Evolutionary conservation across 2,329 filamentous ascomycete genomes (phyloP).

Genomic region (Cadophora gregata): DNA sequence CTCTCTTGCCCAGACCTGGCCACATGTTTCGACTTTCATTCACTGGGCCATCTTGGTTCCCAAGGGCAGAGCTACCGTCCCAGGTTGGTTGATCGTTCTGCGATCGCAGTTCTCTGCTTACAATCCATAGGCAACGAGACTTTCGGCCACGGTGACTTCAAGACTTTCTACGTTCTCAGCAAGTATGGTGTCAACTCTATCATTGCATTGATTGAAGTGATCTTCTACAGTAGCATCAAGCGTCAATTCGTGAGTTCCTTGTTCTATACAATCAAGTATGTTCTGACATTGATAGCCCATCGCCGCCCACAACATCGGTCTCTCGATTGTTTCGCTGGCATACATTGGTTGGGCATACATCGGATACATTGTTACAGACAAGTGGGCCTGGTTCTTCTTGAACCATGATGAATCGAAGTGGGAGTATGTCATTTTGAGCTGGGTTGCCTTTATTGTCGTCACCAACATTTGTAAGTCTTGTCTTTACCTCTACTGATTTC

Average conservation of each 20-base stretch:
- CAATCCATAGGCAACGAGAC: slow-evolving; percentile 29
- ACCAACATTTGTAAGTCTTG: slow-evolving; percentile 36
- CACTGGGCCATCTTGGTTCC: slow-evolving; percentile 43
- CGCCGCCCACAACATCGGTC: slow-evolving; percentile 34
- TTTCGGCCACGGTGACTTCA: slow-evolving; percentile 35
- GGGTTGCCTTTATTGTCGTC: slow-evolving; percentile 33
- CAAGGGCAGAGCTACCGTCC: slow-evolving; percentile 32
- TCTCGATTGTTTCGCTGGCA: slow-evolving; percentile 33
- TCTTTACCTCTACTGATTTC: neutral
- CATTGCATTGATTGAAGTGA: slow-evolving; percentile 43
- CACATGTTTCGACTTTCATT: slow-evolving; percentile 41
- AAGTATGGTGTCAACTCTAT: slow-evolving; percentile 39
- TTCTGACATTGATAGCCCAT: slow-evolving; percentile 37
- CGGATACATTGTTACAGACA: slow-evolving; percentile 38
- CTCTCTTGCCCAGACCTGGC: slow-evolving; percentile 40
- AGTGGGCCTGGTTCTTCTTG: slow-evolving; percentile 43
- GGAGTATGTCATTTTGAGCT: slow-evolving; percentile 36
- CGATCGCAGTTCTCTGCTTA: slow-evolving; percentile 21
- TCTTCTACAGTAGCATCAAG: slow-evolving; percentile 44
- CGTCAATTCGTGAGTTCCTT: slow-evolving; percentile 39
- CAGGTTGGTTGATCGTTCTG: slow-evolving; percentile 26
- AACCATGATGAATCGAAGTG: slow-evolving; percentile 40
- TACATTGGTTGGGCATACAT: slow-evolving; percentile 44
- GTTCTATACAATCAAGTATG: neutral
- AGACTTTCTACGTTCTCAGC: slow-evolving; percentile 39